These are phyloP conservation scores for Rhodotorula sp. DNA, from an alignment of 1,284 basidiomycete species.

Conservation along the genomic window DNA sequence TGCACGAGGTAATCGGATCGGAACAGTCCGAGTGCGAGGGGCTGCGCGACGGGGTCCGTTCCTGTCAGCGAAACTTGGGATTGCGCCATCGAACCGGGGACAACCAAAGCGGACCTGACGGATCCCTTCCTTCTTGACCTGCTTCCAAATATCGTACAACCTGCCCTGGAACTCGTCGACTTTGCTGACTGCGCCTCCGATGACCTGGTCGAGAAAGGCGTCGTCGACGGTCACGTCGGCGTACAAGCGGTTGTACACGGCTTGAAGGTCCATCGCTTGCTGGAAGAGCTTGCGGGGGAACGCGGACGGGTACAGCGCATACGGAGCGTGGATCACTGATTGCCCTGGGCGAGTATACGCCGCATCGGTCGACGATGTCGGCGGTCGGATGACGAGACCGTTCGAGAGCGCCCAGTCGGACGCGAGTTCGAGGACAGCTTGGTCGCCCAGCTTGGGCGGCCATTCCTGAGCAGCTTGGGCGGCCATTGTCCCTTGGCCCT, in stretches of 20 bases:
- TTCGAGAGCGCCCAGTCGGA: slow-evolving; percentile 82
- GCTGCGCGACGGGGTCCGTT: slow-evolving; percentile 53
- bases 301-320: slow-evolving; percentile 78
- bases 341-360: slow-evolving; percentile 14
- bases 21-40: slow-evolving; percentile 86
- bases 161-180: slow-evolving; percentile 85
- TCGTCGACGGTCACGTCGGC: slow-evolving; percentile 77
- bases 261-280: slow-evolving; percentile 67
- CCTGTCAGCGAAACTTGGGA: background rate
- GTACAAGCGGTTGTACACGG: slow-evolving; percentile 80
- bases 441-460: slow-evolving; percentile 1
- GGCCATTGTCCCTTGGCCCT: too few relatives aligned
- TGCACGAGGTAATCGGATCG: slow-evolving; percentile 96
- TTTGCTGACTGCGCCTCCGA: slow-evolving; percentile 75
- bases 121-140: slow-evolving; percentile 61
- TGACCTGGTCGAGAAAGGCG: slow-evolving; percentile 74
- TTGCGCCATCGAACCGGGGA: background rate
- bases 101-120: slow-evolving; percentile 47
- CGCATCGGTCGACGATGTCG: slow-evolving; percentile 49
- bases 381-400: slow-evolving; percentile 62
- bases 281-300: slow-evolving; percentile 74
- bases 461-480: background rate
- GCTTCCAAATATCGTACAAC: slow-evolving; percentile 83
- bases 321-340: slow-evolving; percentile 77
- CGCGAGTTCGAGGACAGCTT: slow-evolving; percentile 50